Base-by-base conservation (phyloP, 257 asterid species). In the Fraxinus quadrangulata region DNA sequence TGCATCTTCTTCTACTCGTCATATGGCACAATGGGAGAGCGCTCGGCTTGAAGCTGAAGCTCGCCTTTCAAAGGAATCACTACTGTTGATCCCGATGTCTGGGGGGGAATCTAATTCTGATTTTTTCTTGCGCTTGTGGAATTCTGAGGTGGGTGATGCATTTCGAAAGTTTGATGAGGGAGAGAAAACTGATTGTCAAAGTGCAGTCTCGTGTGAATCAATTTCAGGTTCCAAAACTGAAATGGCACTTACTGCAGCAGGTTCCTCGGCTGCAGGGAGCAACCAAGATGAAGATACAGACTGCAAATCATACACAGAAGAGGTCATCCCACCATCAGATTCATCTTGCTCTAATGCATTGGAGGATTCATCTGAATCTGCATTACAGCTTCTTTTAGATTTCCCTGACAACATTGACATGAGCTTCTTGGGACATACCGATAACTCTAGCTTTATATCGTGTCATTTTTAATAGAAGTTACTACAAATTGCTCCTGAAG, bases 11-110 rank as follows among this genome's bases (percentile, higher is more conserved):
- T 91, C 96, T 16, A 87, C 96, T 3, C 96, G 98, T 37, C 99
- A 95, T 96, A 93, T 92, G 99, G 96, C 98, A 3, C 98, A 95
- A 67, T 95, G 99, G 99, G 99, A 95, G 87, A 87, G 92, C 39
- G 97, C 99, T n/a, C 80, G 98, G 84, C 92, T 95, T 0, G 98
- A 95, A 80, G 99, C 99, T 1, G 99, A 95, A 81, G 96, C 96
- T 1, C 96, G 99, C 24, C 93, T 91, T 4, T 91, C 97, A 26
- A 84, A 79, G 54, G 98, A 93, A 66, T 89, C 96, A 1, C 82
- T 76, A 0, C 85, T 84, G 83, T 84, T 67, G 45, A 67, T 70
- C 17, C 89, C 89, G 34, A 17, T 91, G 0, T 47, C 89, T 0
- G 1, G 30, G 5, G 85, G 56, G 4, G 68, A 74, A 63, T 54